Evolutionary conservation across 345 rosid genomes (phyloP).

Genomic region (Litchi chinensis): DNA sequence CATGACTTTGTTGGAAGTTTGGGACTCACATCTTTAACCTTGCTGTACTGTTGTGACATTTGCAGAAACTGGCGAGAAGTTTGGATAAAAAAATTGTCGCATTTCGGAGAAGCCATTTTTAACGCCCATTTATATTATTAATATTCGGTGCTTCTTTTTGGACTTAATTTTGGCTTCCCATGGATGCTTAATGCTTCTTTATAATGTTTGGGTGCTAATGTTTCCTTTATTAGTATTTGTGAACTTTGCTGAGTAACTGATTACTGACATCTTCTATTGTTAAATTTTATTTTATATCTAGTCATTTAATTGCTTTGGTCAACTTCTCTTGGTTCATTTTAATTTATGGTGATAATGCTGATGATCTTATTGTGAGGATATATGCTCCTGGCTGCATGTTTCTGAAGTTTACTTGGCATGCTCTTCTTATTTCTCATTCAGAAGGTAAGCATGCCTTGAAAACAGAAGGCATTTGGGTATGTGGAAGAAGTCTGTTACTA

Average conservation of each 20-base stretch:
- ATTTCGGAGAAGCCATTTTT: conserved; percentile 31
- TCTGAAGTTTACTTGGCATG: conserved; percentile 33
- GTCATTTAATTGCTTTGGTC: conserved; percentile 22
- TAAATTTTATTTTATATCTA: conserved; percentile 13
- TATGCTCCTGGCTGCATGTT: conserved; percentile 22
- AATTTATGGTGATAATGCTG: conserved; percentile 7
- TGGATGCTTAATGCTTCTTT: conserved; percentile 39
- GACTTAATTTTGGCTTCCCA: conserved; percentile 35
- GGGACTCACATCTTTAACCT: conserved; percentile 99
- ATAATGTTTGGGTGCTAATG: conserved; percentile 40
- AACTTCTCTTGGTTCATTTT: conserved; percentile 14
- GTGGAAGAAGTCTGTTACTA: conserved; percentile 22
- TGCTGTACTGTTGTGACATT: conserved; percentile 97
- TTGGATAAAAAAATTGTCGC: conserved; percentile 33
- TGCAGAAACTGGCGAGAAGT: conserved; percentile 78
- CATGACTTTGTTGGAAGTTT: conserved; percentile 96
- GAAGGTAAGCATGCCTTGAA: conserved; percentile 29
- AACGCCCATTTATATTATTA: conserved; percentile 31
- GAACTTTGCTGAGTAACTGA: conserved; percentile 24
- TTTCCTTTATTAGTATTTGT: conserved; percentile 26
- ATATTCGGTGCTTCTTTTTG: conserved; percentile 47
- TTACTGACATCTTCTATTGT: conserved; percentile 33
- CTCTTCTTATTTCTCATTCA: conserved; percentile 29
- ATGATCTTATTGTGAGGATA: conserved; percentile 21
- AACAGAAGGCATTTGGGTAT: conserved; percentile 28